These are phyloP conservation scores for Ascosphaera apis DNA, from an alignment of 2,329 filamentous ascomycete genomes.

Conservation along the genomic window DNA sequence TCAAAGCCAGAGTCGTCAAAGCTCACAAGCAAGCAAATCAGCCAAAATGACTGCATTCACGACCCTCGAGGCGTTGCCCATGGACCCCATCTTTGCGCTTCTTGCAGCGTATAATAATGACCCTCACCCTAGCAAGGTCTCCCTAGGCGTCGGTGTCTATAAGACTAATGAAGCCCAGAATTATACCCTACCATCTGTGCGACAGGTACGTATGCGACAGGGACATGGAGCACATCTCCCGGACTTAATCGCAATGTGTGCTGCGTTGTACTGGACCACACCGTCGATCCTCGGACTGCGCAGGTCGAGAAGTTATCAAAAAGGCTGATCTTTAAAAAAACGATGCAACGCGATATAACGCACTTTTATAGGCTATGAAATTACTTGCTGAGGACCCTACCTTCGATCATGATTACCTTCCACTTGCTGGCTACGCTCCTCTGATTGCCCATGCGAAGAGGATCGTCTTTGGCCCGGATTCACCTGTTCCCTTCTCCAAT, in stretches of 20 bases:
- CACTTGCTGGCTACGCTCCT: slow-evolving; percentile 62
- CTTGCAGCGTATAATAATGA: slow-evolving; percentile 9
- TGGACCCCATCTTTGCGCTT: slow-evolving; percentile 9
- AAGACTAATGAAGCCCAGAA: slow-evolving; percentile 15
- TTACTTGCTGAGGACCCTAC: slow-evolving; percentile 63
- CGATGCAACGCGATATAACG: neutral
- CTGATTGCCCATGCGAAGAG: slow-evolving; percentile 77
- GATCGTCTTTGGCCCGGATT: slow-evolving; percentile 50
- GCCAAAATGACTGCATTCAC: neutral
- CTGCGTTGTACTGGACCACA: too few relatives aligned
- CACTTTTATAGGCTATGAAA: slow-evolving; percentile 46
- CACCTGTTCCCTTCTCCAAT: slow-evolving; percentile 10
- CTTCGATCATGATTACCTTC: slow-evolving; percentile 91
- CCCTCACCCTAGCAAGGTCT: slow-evolving; percentile 15
- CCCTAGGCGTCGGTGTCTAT: slow-evolving; percentile 19
- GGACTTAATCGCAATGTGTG: too few relatives aligned
- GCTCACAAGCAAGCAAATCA: neutral
- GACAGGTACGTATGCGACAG: slow-evolving; percentile 8
- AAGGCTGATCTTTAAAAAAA: neutral
- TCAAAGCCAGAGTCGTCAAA: too few relatives aligned
- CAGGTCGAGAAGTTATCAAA: neutral
- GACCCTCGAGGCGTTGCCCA: slow-evolving; percentile 4
- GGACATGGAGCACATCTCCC: slow-evolving; percentile 3
- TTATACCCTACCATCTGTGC: slow-evolving; percentile 17
- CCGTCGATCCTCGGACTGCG: too few relatives aligned